Evolutionary conservation across 1,139 yeast genomes (phyloP), one percentile per base, ranked within the genome.

Genomic region (Candida neerlandica): DNA sequence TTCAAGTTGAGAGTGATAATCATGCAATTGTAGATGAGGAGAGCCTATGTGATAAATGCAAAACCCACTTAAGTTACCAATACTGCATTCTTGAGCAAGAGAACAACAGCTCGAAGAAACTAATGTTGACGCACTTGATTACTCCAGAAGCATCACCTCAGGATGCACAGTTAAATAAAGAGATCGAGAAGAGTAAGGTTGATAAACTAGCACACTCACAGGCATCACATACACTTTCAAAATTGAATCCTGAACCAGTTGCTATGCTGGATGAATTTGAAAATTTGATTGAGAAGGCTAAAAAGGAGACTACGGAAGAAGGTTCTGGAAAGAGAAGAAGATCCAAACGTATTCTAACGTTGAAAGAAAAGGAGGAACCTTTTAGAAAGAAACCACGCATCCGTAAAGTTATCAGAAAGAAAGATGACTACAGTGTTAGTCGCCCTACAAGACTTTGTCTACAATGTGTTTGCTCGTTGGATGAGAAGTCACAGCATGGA

Each of bases 1-100:
- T 57, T 30, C 39, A 35, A 3, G 46, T 58, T 9, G 52, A 53
- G 29, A 53, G 56, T 49, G 49, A 54, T 37, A 61, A 64, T 7
- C 56, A 32, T 30, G 21, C 5, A 21, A 51, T 23, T 37, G 34
- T 40, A 5, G 73, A 69, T 1, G 76, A 69, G 35, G 78, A 74
- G 45, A 64, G 61, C 21, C 59, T 74, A 41, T 76, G 80, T 61
- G 77, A 67, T 43, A 50, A 63, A 4, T 76, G 80, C 55, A 66
- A 73, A 44, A 73, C 79, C 2, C 67, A 70, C 48, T 60, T 74
- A 16, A 65, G 74, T 0, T 73, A 69, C 55, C 75, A 69, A 46
- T 75, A 70, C 54, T 70, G 75, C 56, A 56, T 63, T 19, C 59
- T 72, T 41, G 62, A 69, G 51, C 71, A 71, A 47, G 48, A 58